phyloP scores from a whole-genome alignment of 306 rosid species.

The Quercus aquifolioides region DNA sequence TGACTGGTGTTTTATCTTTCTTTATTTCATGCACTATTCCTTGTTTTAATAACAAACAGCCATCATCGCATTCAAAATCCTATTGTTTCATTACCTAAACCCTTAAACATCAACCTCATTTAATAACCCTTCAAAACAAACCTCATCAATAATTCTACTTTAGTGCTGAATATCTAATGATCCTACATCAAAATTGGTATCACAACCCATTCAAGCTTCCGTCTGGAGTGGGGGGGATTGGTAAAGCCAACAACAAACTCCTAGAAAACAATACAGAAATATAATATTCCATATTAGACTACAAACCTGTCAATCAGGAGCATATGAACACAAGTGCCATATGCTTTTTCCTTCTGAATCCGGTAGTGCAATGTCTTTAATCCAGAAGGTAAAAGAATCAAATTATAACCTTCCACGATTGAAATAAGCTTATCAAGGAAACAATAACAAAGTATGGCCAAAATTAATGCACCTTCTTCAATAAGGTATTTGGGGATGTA shows the following conservation, averaged over 20 bases:
- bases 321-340: slow-evolving; percentile 47
- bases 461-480: neutral
- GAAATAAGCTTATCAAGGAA: neutral
- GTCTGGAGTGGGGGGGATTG: neutral
- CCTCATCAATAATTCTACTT: no score
- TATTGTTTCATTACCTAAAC: no score
- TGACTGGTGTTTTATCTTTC: no score
- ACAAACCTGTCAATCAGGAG: slow-evolving; percentile 86
- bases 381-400: neutral
- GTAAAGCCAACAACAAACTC: neutral
- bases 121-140: no score
- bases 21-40: no score
- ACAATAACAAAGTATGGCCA: neutral
- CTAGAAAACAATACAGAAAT: neutral
- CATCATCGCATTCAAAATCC: no score
- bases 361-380: slow-evolving; percentile 63
- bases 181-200: no score
- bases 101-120: no score
- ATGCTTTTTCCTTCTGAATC: slow-evolving; percentile 51
- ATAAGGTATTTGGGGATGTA: neutral
- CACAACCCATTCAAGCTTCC: no score
- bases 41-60: no score
- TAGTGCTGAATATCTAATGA: no score
- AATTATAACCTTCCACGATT: neutral
- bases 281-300: neutral